Percentiles rank a stretch among this genome's conserved stretches.
Evolutionary conservation across 345 rosid genomes (phyloP).

Genomic region (Jatropha curcas): DNA sequence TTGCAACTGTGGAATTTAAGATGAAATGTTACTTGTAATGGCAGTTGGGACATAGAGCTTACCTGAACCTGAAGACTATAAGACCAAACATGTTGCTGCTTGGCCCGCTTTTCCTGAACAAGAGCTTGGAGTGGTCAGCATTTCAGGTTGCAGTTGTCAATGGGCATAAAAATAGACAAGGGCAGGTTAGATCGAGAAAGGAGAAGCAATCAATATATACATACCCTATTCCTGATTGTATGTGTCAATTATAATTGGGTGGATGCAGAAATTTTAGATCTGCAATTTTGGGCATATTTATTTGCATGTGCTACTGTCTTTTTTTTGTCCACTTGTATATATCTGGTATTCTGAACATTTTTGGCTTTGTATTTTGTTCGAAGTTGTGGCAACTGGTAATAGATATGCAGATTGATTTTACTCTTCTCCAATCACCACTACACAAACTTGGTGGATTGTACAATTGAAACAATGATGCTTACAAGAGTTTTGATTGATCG

Average conservation of each 20-base stretch:
- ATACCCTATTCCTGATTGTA: constrained; percentile 35
- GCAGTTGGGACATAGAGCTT: constrained; percentile 36
- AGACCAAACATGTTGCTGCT: constrained; percentile 34
- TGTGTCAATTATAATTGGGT: constrained; percentile 20
- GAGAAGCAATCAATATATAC: constrained; percentile 34
- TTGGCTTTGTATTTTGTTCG: background rate
- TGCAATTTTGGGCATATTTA: background rate
- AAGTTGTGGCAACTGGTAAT: background rate
- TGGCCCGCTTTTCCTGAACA: constrained; percentile 32
- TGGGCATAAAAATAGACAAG: constrained; percentile 33
- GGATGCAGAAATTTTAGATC: background rate
- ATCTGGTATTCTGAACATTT: background rate
- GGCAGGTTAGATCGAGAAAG: constrained; percentile 36
- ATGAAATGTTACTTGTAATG: background rate
- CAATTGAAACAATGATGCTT: too few species aligned
- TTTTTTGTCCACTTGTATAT: background rate
- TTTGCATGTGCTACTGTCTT: background rate
- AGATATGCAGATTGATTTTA: background rate
- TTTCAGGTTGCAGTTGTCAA: constrained; percentile 29
- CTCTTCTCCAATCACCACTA: background rate
- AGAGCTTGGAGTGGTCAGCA: constrained; percentile 28
- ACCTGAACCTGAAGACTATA: constrained; percentile 34
- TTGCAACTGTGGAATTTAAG: background rate
- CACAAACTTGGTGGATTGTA: too few species aligned
- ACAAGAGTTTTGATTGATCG: too few species aligned